These are phyloP conservation scores for Geotrichum macrosporum DNA, from an alignment of 1,139 yeast genomes.

Conservation along the genomic window DNA sequence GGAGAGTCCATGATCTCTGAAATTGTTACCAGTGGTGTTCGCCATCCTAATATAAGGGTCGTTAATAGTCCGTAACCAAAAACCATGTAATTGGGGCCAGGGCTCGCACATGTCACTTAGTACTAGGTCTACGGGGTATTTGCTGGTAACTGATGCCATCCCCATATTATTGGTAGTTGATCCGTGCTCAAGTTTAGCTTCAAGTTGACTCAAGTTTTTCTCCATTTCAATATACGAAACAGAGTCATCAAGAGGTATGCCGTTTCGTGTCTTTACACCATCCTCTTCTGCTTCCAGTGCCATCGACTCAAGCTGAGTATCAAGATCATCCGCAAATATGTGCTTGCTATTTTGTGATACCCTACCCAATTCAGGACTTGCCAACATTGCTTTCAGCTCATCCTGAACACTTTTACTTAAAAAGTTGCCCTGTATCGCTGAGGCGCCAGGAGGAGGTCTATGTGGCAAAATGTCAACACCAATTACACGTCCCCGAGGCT, in stretches of 20 bases:
- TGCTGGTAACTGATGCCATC: constrained; percentile 12
- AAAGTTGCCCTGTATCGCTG: constrained; percentile 82
- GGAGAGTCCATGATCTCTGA: constrained; percentile 58
- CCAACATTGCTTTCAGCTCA: constrained; percentile 53
- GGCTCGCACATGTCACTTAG: constrained; percentile 87
- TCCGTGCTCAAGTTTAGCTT: constrained; percentile 12
- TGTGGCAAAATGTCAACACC: constrained; percentile 84
- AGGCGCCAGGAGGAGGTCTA: constrained; percentile 74
- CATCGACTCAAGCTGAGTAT: constrained; percentile 34
- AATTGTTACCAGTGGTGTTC: constrained; percentile 60
- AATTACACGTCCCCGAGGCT: constrained; percentile 58
- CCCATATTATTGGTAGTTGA: constrained; percentile 1
- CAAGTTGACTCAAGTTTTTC: constrained; percentile 14
- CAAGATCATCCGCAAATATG: constrained; percentile 41
- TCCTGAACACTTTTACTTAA: constrained; percentile 62
- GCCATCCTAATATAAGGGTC: constrained; percentile 75
- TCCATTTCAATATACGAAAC: constrained; percentile 26
- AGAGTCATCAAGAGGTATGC: constrained; percentile 10
- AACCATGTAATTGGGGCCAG: constrained; percentile 59
- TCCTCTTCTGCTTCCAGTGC: no score
- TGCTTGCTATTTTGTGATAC: constrained; percentile 20
- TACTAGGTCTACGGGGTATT: constrained; percentile 57
- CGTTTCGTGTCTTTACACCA: constrained; percentile 2
- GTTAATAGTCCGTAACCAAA: constrained; percentile 69
- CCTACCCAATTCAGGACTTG: constrained; percentile 34